Conservation (phyloP, 306 rosid genomes). For the Rosa lucieae region DNA sequence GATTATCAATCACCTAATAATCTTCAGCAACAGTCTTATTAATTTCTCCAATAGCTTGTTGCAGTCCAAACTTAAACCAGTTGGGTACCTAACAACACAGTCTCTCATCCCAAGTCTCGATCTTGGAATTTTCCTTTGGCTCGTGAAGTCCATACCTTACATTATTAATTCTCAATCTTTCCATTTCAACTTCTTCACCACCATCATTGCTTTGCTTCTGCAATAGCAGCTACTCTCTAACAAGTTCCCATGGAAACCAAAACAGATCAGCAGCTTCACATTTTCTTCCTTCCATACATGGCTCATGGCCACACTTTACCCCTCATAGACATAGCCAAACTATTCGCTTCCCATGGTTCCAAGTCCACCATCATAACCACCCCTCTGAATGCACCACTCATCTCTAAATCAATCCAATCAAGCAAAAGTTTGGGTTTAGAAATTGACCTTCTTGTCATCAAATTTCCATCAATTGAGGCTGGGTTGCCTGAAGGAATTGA, state of each 20-base stretch:
- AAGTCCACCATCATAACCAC: conserved; percentile 30
- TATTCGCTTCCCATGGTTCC: conserved; percentile 7
- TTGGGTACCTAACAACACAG: background rate
- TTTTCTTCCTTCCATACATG: conserved; percentile 31
- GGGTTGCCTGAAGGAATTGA: conserved; percentile 43
- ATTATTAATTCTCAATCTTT: background rate
- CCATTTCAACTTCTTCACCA: background rate
- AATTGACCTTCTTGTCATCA: background rate
- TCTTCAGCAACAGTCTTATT: too few species aligned
- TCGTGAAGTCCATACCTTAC: background rate
- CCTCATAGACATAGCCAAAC: conserved; percentile 19
- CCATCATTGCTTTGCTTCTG: background rate
- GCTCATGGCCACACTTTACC: conserved; percentile 35
- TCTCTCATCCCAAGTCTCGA: background rate
- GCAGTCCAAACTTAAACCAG: background rate
- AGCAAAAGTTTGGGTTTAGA: background rate
- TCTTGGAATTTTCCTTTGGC: background rate
- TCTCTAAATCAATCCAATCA: background rate
- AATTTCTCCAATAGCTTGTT: too few species aligned
- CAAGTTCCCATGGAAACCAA: background rate
- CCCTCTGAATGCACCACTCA: background rate
- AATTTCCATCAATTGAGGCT: background rate
- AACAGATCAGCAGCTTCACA: background rate
- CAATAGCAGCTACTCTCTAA: background rate
- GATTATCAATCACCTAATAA: too few species aligned